A percentile compares a stretch with the other conserved stretches of the same genome.
These are phyloP conservation scores for Sarcocystis neurona DNA, from an alignment of 169 alveolate species.

Conservation along the genomic window DNA sequence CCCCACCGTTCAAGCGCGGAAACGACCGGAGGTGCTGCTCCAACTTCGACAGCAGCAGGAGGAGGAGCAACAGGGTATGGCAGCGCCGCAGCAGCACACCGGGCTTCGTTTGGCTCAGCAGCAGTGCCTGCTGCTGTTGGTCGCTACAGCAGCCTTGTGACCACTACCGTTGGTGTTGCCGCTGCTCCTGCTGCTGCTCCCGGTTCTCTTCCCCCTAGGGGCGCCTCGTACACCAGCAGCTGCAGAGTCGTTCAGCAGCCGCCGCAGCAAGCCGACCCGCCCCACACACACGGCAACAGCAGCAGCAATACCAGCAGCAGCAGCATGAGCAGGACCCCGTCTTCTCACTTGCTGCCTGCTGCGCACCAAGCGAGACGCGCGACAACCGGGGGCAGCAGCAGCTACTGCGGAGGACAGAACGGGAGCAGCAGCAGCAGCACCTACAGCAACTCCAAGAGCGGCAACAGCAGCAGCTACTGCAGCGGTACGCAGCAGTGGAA, in stretches of 20 bases:
- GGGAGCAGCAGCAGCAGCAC: conserved; percentile 43
- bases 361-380: too few relatives aligned
- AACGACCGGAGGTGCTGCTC: too few relatives aligned
- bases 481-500: neutral
- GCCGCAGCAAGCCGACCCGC: conserved; percentile 24
- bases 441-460: conserved; percentile 10
- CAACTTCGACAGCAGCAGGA: too few relatives aligned
- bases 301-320: conserved; percentile 37
- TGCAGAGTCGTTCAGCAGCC: conserved; percentile 6
- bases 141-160: neutral
- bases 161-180: conserved; percentile 26
- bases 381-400: too few relatives aligned
- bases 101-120: too few relatives aligned
- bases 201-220: neutral
- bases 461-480: conserved; percentile 11
- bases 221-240: neutral
- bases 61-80: too few relatives aligned
- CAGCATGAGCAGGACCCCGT: too few relatives aligned
- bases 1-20: too few relatives aligned
- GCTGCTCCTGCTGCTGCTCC: conserved; percentile 38
- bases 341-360: too few relatives aligned
- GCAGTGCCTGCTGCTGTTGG: neutral
- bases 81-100: too few relatives aligned
- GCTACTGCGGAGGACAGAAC: too few relatives aligned
- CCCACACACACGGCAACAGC: neutral